These are phyloP conservation scores for Diplodia sapinea DNA, from an alignment of 2,329 filamentous ascomycete genomes.

Conservation along the genomic window DNA sequence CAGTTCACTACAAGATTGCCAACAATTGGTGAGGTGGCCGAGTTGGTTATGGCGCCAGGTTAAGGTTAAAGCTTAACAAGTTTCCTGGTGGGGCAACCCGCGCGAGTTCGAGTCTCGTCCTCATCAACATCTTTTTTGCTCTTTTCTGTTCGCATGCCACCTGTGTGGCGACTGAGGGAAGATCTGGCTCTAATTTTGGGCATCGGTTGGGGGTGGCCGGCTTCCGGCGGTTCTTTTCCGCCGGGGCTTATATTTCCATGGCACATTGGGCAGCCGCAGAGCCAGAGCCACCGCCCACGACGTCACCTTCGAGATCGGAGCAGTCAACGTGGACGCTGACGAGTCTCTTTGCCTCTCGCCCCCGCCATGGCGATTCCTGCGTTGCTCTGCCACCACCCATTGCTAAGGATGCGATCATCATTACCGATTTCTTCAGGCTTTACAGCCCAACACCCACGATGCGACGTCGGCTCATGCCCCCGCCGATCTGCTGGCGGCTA, in stretches of 20 bases:
- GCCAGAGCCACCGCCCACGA: slow-evolving; percentile 12
- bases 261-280: neutral
- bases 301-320: slow-evolving; percentile 1
- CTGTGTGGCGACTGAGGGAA: neutral
- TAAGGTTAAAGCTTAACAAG: slow-evolving; percentile 25
- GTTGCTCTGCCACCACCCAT: neutral
- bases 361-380: too few relatives aligned
- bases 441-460: neutral
- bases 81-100: slow-evolving; percentile 29
- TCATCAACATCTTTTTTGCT: slow-evolving; percentile 21
- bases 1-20: neutral
- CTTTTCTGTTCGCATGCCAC: neutral
- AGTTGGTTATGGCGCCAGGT: slow-evolving; percentile 31
- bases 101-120: slow-evolving; percentile 32
- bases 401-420: neutral
- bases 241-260: neutral
- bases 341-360: neutral
- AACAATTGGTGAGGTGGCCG: slow-evolving; percentile 21
- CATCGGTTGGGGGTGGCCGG: slow-evolving; percentile 4
- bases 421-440: neutral
- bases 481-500: slow-evolving; percentile 16
- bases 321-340: slow-evolving; percentile 1
- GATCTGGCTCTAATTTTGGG: neutral
- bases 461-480: neutral
- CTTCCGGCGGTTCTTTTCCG: slow-evolving; percentile 10